Conservation (phyloP, 2,329 filamentous ascomycete genomes). For the Pseudocercospora fuligena region DNA sequence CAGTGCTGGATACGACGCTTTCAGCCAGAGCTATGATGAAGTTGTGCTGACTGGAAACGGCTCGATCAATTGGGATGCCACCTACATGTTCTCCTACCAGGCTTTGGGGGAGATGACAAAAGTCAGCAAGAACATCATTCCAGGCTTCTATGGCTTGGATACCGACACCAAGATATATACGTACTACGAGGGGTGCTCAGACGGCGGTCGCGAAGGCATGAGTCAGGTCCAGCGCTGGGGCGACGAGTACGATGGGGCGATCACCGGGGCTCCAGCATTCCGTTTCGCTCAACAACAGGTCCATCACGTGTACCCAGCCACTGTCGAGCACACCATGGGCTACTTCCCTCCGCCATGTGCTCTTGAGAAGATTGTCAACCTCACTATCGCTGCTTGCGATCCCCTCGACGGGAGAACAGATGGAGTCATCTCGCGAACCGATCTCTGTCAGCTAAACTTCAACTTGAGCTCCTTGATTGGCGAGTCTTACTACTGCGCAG, state of each 20-base stretch:
- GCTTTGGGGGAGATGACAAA: slow-evolving; percentile 57
- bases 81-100: slow-evolving; percentile 57
- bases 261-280: slow-evolving; percentile 53
- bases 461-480: slow-evolving; percentile 54
- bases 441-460: slow-evolving; percentile 54
- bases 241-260: slow-evolving; percentile 53
- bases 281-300: slow-evolving; percentile 52
- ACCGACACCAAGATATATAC: slow-evolving; percentile 43
- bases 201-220: slow-evolving; percentile 56
- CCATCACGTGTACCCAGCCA: slow-evolving; percentile 47
- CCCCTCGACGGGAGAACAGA: slow-evolving; percentile 59
- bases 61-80: slow-evolving; percentile 55
- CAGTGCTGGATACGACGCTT: slow-evolving; percentile 57
- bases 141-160: slow-evolving; percentile 42
- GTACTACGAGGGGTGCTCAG: slow-evolving; percentile 57
- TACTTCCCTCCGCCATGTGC: slow-evolving; percentile 53
- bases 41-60: slow-evolving; percentile 46
- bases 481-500: slow-evolving; percentile 50
- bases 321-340: slow-evolving; percentile 45
- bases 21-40: slow-evolving; percentile 47
- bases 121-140: slow-evolving; percentile 50
- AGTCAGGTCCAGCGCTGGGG: slow-evolving; percentile 58
- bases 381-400: slow-evolving; percentile 60
- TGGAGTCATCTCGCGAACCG: slow-evolving; percentile 56
- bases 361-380: slow-evolving; percentile 57